Percentiles rank a stretch among this genome's conserved stretches.
Evolutionary conservation across 164 flowering plant genomes (phyloP).

Genomic region (Sedum album): DNA sequence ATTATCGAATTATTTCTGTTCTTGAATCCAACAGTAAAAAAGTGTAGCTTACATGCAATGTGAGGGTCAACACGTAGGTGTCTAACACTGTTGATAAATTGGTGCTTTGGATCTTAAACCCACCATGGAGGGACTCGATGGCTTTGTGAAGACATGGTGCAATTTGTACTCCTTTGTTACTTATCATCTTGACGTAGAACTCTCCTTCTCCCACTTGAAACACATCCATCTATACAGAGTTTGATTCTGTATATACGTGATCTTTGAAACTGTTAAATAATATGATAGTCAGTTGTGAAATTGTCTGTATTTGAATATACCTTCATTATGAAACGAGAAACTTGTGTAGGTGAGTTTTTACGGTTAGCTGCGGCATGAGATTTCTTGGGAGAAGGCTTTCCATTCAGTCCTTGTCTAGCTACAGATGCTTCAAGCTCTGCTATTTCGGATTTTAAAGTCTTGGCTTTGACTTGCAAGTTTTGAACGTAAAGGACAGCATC

Average conservation of each 20-base stretch:
- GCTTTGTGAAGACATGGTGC: constrained; percentile 52
- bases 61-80: constrained; percentile 37
- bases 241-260: no score
- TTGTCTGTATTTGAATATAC: no score
- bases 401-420: constrained; percentile 13
- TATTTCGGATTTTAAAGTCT: constrained; percentile 59
- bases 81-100: constrained; percentile 39
- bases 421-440: constrained; percentile 46
- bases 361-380: constrained; percentile 4
- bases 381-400: constrained; percentile 12
- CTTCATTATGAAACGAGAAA: background rate
- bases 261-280: no score
- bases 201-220: constrained; percentile 61
- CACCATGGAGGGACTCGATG: constrained; percentile 47
- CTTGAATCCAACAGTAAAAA: background rate
- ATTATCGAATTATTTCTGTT: background rate
- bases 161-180: constrained; percentile 52
- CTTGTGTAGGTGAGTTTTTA: background rate
- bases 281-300: background rate
- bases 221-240: constrained; percentile 44
- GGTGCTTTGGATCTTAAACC: constrained; percentile 42
- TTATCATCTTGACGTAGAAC: constrained; percentile 48
- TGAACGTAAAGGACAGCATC: constrained; percentile 69
- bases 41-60: constrained; percentile 39
- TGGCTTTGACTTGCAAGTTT: constrained; percentile 58